A percentile compares a stretch with the other conserved stretches of the same genome.
These are phyloP conservation scores for Hypomyces rosellus DNA, from an alignment of 2,329 filamentous ascomycete species.

Conservation along the genomic window DNA sequence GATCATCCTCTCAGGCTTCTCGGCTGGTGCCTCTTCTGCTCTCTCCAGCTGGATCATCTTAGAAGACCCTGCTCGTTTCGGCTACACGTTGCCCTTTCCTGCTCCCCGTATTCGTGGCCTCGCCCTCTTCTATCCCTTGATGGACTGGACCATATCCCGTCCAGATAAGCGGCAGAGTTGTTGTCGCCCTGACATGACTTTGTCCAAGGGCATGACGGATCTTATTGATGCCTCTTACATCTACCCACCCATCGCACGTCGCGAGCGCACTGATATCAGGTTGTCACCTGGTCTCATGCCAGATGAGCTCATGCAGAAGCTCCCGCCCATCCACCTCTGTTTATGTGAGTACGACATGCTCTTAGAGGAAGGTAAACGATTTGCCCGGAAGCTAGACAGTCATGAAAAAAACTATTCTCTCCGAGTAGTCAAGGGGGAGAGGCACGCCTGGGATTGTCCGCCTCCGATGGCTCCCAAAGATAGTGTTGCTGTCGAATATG, in stretches of 20 bases:
- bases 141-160: conserved; percentile 54
- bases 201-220: conserved; percentile 52
- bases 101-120: conserved; percentile 45
- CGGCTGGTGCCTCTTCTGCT: conserved; percentile 53
- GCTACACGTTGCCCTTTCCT: conserved; percentile 32
- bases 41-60: conserved; percentile 43
- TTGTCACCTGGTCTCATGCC: conserved; percentile 53
- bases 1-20: conserved; percentile 58
- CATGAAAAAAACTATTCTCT: conserved; percentile 29
- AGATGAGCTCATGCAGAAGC: conserved; percentile 44
- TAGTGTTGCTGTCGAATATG: conserved; percentile 40
- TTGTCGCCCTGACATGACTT: conserved; percentile 48
- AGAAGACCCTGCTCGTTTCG: conserved; percentile 35
- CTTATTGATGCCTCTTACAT: conserved; percentile 59
- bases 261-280: conserved; percentile 44
- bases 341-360: conserved; percentile 62
- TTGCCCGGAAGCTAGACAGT: conserved; percentile 49
- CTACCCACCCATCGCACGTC: conserved; percentile 41
- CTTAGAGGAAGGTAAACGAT: conserved; percentile 52
- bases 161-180: conserved; percentile 50
- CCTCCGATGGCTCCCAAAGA: conserved; percentile 38
- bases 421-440: conserved; percentile 40
- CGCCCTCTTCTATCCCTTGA: conserved; percentile 55
- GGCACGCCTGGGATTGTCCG: conserved; percentile 45
- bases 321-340: conserved; percentile 50